Percentiles rank a stretch among this genome's conserved stretches.
These are phyloP conservation scores for Sphagnum tenellum DNA, from an alignment of 225 moss, liverwort and hornwort species.

Conservation along the genomic window DNA sequence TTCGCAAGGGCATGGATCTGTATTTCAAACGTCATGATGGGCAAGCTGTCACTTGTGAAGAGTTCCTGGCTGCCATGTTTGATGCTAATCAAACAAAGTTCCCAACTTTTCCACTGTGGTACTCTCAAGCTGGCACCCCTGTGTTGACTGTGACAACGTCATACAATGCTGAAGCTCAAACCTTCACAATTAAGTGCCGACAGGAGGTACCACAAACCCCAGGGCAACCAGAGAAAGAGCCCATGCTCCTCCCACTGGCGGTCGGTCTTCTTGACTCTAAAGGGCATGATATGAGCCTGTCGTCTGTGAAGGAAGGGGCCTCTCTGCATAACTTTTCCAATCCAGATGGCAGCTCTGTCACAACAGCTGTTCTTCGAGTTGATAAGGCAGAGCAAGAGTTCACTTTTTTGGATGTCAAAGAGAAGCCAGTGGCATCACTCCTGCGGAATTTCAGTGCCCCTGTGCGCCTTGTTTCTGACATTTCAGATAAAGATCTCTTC, in stretches of 20 bases:
- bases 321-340: constrained; percentile 50
- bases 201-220: constrained; percentile 85
- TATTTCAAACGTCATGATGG: constrained; percentile 93
- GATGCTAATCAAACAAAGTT: constrained; percentile 75
- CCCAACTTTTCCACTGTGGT: constrained; percentile 80
- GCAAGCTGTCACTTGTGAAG: constrained; percentile 97
- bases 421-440: constrained; percentile 77
- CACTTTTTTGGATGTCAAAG: constrained; percentile 51
- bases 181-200: constrained; percentile 45
- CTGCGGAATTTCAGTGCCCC: constrained; percentile 94
- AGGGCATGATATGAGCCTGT: constrained; percentile 61
- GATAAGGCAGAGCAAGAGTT: constrained; percentile 85
- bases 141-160: constrained; percentile 57
- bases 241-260: constrained; percentile 78
- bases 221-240: constrained; percentile 76
- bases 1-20: constrained; percentile 94
- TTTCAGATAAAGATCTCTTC: constrained; percentile 68
- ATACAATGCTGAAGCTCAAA: constrained; percentile 48
- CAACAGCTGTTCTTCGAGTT: constrained; percentile 70
- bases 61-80: constrained; percentile 90
- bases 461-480: constrained; percentile 73
- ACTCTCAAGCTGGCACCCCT: constrained; percentile 85
- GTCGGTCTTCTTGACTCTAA: constrained; percentile 67
- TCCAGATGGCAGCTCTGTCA: constrained; percentile 52
- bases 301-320: constrained; percentile 56